These are phyloP conservation scores for Pinus tabuliformis DNA, from an alignment of 75 land plant species.

Conservation along the genomic window DNA sequence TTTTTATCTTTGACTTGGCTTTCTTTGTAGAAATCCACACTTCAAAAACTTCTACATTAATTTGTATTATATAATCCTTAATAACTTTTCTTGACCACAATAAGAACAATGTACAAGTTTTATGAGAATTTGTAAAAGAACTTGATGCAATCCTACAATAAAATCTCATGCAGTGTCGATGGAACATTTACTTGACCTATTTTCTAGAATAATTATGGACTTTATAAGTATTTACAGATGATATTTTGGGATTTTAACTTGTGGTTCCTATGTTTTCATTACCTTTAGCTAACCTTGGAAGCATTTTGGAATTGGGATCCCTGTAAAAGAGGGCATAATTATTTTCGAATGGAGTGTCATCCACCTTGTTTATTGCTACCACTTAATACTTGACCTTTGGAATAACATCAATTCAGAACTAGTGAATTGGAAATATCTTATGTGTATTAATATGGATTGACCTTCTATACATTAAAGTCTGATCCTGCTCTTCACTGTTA, in stretches of 20 bases:
- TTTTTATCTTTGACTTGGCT: not conserved
- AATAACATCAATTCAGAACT: not conserved
- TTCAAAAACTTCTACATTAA: not conserved
- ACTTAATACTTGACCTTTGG: too few relatives aligned
- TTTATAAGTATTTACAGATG: not conserved
- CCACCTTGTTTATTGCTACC: not conserved
- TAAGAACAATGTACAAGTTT: too few relatives aligned
- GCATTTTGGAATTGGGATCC: not conserved
- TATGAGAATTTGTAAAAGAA: too few relatives aligned
- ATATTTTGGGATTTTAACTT: not conserved
- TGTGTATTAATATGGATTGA: not conserved
- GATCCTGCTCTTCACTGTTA: not conserved
- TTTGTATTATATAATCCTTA: too few relatives aligned
- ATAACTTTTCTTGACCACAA: too few relatives aligned
- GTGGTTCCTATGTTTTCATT: not conserved
- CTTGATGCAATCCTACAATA: not conserved
- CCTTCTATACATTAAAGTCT: not conserved
- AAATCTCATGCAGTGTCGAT: not conserved
- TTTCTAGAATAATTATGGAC: not conserved
- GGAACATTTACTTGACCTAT: not conserved
- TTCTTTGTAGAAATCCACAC: not conserved
- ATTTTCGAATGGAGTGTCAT: not conserved
- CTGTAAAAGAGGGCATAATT: not conserved
- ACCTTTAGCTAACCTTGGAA: not conserved
- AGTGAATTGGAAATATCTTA: not conserved